Evolutionary conservation across 805 yeast species (phyloP), one percentile per base, ranked within the genome.

Genomic region (Komagataella mondaviorum): DNA sequence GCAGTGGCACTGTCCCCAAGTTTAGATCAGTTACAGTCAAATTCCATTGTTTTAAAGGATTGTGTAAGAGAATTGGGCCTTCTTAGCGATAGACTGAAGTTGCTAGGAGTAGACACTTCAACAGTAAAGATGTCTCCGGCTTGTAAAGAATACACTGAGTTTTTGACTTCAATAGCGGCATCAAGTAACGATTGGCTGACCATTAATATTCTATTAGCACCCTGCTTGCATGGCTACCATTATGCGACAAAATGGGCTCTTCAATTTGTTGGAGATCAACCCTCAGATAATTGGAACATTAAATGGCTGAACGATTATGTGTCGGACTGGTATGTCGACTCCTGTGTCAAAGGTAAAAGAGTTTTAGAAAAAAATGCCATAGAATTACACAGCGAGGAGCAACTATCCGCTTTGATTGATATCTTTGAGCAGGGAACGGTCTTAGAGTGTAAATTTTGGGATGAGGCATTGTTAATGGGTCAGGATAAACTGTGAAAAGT

Each of bases 161-260:
- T 78, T 55, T 68, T 87, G 53, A 59, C 73, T 45, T 72, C 76
- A 18, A 65, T 82, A 4, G 39, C 39, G 2, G 82, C 83, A 3
- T 64, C 69, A 23, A 72, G 73, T 39, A 73, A 76, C 23, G 82
- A 82, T 60, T 82, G 82, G 77, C 62, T 81, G 36, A 85, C 81
- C 47, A 73, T 84, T 49, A 78, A 79, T 53, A 75, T 82, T 6
- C 85, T 91, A 0, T 63, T 85, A 51, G 76, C 88, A 6, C 93
- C 95, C 0, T 86, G 95, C 63, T 64, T 85, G 49, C 75, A 81
- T 60, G 95, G 95, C 1, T 84, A 84, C 61, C 76, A 75, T 44
- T 71, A 75, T 49, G 88, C 89, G 1, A 77, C 78, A 0, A 46
- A 54, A 2, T 66, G 54, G 56, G 76, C 71, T 1, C 46, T 50